Conservation (phyloP, 345 rosid species). For the Camelina neglecta region DNA sequence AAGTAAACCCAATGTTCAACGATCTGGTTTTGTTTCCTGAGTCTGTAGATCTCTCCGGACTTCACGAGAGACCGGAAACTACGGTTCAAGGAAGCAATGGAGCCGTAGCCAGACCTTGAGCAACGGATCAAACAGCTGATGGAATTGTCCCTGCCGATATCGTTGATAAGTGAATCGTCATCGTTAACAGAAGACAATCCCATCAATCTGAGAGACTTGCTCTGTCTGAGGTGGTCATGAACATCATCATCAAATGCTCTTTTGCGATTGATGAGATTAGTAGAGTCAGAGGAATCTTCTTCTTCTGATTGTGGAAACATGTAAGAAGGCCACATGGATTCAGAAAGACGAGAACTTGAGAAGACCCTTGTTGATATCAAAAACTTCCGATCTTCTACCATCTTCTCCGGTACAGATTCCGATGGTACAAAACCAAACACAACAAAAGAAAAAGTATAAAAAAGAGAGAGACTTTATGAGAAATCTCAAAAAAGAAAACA, state of each 20-base stretch:
- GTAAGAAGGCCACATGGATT: constrained; percentile 64
- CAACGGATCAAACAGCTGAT: constrained; percentile 66
- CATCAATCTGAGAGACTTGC: constrained; percentile 44
- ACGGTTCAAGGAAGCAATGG: constrained; percentile 51
- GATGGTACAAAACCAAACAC: constrained; percentile 10
- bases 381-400: constrained; percentile 77
- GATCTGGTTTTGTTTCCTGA: constrained; percentile 48
- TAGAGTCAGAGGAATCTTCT: constrained; percentile 40
- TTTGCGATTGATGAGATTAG: constrained; percentile 49
- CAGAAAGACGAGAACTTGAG: constrained; percentile 69
- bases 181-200: background rate
- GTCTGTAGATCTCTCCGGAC: constrained; percentile 57
- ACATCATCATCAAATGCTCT: constrained; percentile 40
- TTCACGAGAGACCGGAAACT: constrained; percentile 54
- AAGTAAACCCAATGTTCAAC: constrained; percentile 85
- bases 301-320: constrained; percentile 42
- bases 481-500: background rate
- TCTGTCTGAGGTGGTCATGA: constrained; percentile 33
- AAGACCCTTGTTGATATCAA: constrained; percentile 60
- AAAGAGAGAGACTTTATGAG: constrained; percentile 6
- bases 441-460: background rate
- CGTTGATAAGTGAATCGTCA: constrained; percentile 54
- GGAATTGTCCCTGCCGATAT: constrained; percentile 71
- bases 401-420: constrained; percentile 39
- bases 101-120: constrained; percentile 61